A percentile compares a stretch with the other conserved stretches of the same genome.
These are phyloP conservation scores for Brassica cretica DNA, from an alignment of 345 rosid species.

Conservation along the genomic window DNA sequence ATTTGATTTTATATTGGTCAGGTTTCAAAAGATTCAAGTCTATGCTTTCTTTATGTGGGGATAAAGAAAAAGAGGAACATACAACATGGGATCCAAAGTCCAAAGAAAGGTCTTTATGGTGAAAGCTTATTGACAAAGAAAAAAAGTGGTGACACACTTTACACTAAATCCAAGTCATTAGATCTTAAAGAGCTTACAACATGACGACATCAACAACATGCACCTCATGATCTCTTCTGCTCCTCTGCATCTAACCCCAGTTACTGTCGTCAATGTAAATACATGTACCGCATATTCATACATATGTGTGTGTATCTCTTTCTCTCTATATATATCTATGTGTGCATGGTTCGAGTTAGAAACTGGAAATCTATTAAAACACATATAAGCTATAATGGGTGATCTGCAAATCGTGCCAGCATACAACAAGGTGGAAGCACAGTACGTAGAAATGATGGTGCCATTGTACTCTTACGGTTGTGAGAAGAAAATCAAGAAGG, in stretches of 20 bases:
- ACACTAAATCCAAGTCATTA: constrained; percentile 40
- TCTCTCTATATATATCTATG: not conserved
- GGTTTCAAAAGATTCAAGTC: not conserved
- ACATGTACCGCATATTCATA: not conserved
- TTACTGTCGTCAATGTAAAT: not conserved
- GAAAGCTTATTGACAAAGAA: constrained; percentile 3
- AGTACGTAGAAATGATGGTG: constrained; percentile 90
- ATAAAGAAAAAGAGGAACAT: constrained; percentile 28
- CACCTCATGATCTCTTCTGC: constrained; percentile 20
- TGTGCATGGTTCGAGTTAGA: constrained; percentile 22
- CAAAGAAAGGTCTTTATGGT: constrained; percentile 2
- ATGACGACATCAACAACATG: constrained; percentile 33
- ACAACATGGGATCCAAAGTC: constrained; percentile 32
- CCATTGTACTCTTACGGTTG: constrained; percentile 89
- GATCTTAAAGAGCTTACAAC: constrained; percentile 34
- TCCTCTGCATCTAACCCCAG: constrained; percentile 11
- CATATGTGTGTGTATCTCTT: not conserved
- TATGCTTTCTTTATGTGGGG: constrained; percentile 1
- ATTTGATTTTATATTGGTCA: not conserved
- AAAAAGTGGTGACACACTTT: constrained; percentile 33
- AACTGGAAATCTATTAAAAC: not conserved
- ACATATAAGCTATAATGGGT: constrained; percentile 44
- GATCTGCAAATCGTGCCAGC: constrained; percentile 71
- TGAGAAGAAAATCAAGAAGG: constrained; percentile 70
- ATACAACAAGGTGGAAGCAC: constrained; percentile 74